A percentile compares a stretch with the other conserved stretches of the same genome.
phyloP scores from a whole-genome alignment of 2,329 filamentous ascomycete species.

The Apiospora rasikravindrae region DNA sequence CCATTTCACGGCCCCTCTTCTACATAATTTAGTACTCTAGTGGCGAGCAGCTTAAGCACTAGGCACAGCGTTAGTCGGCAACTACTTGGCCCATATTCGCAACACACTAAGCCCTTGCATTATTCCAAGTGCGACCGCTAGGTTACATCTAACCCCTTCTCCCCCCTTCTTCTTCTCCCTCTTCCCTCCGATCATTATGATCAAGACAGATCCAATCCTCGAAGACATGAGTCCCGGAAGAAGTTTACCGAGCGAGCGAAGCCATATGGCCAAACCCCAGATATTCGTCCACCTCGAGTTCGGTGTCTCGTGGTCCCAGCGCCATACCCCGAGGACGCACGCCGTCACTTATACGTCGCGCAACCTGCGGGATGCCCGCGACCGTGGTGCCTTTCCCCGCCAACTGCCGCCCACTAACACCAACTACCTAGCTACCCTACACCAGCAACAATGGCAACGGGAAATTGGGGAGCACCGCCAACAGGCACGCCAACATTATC shows the following conservation, averaged over 20 bases:
- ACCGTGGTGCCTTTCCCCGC: conserved; percentile 48
- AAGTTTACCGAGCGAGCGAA: conserved; percentile 7
- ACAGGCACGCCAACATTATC: conserved; percentile 23
- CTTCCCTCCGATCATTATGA: conserved; percentile 7
- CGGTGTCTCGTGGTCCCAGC: conserved; percentile 55
- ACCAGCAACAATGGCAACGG: conserved; percentile 35
- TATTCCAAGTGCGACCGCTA: conserved; percentile 18
- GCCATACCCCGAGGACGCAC: conserved; percentile 48
- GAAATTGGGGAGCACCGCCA: conserved; percentile 25
- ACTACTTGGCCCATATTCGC: not conserved
- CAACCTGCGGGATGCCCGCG: conserved; percentile 46
- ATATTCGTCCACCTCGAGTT: conserved; percentile 59
- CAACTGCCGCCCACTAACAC: conserved; percentile 52
- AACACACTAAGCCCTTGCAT: not conserved
- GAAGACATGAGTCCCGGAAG: conserved; percentile 11
- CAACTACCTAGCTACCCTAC: conserved; percentile 46
- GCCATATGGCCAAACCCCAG: conserved; percentile 38
- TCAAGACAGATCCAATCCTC: conserved; percentile 12
- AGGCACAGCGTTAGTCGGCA: conserved; percentile 18
- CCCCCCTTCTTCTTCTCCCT: conserved; percentile 13
- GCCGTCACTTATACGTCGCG: conserved; percentile 54
- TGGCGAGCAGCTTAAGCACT: conserved; percentile 21
- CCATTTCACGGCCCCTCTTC: conserved; percentile 15
- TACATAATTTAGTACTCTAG: not conserved
- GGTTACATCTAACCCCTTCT: not conserved